Percentiles rank a stretch among this genome's conserved stretches.
Evolutionary conservation across 2,329 filamentous ascomycete genomes (phyloP).

Genomic region (Colletotrichum lindemuthianum): DNA sequence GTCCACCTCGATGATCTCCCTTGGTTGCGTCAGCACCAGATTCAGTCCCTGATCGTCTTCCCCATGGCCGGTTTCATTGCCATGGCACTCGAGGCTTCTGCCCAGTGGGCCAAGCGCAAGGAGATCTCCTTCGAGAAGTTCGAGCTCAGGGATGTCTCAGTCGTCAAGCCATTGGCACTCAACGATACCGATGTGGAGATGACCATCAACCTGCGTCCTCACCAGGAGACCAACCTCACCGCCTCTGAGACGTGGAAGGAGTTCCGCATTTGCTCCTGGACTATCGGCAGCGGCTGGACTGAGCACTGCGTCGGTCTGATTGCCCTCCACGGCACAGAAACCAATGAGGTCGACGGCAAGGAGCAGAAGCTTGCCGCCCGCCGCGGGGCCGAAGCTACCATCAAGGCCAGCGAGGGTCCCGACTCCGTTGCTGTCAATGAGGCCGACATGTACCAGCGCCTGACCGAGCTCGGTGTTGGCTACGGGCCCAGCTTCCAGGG

Average conservation of each 20-base stretch:
- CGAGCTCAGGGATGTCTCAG: constrained; percentile 57
- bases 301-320: constrained; percentile 68
- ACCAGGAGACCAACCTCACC: constrained; percentile 52
- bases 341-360: constrained; percentile 53
- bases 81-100: constrained; percentile 62
- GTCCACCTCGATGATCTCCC: constrained; percentile 60
- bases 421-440: constrained; percentile 38
- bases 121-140: constrained; percentile 51
- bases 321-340: constrained; percentile 47
- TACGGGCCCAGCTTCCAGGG: constrained; percentile 65
- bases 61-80: constrained; percentile 63
- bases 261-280: constrained; percentile 66
- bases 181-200: constrained; percentile 61
- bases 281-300: constrained; percentile 61
- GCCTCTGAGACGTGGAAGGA: constrained; percentile 62
- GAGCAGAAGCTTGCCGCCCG: constrained; percentile 40
- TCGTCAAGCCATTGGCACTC: constrained; percentile 58
- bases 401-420: constrained; percentile 42
- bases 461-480: constrained; percentile 56
- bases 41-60: constrained; percentile 66
- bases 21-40: constrained; percentile 67
- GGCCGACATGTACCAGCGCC: constrained; percentile 55
- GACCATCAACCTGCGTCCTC: constrained; percentile 56
- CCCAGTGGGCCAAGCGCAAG: constrained; percentile 35
- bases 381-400: constrained; percentile 44